These are phyloP conservation scores for Colletotrichum neosansevieriae DNA, from an alignment of 2,329 filamentous ascomycete species.

Conservation along the genomic window DNA sequence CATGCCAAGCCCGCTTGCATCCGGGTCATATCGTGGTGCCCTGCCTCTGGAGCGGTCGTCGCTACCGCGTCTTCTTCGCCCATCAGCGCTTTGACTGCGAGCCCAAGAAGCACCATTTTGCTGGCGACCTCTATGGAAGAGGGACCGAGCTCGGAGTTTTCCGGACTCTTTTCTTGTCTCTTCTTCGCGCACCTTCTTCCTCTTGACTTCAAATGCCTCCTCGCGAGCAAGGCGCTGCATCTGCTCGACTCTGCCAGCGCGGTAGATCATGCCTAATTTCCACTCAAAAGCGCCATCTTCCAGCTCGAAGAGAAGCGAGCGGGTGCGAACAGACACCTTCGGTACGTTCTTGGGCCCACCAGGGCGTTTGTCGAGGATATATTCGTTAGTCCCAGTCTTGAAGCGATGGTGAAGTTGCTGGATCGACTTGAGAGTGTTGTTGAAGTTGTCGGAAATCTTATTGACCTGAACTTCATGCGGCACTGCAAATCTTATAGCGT, in stretches of 20 bases:
- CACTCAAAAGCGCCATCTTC: conserved; percentile 98
- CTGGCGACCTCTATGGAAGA: conserved; percentile 49
- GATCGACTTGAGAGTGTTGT: conserved; percentile 87
- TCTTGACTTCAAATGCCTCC: conserved; percentile 89
- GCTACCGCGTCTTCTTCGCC: conserved; percentile 51
- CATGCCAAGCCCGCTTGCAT: conserved; percentile 75
- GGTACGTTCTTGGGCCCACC: conserved; percentile 89
- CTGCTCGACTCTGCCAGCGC: conserved; percentile 88
- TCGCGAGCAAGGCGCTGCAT: conserved; percentile 89
- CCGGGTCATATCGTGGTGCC: conserved; percentile 80
- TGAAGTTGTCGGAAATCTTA: conserved; percentile 91
- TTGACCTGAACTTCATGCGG: conserved; percentile 93
- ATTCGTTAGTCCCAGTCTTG: conserved; percentile 87
- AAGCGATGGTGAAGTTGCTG: conserved; percentile 95
- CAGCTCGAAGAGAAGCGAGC: conserved; percentile 88
- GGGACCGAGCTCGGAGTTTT: conserved; percentile 68
- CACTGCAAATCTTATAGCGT: conserved; percentile 88
- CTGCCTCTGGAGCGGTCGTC: conserved; percentile 54
- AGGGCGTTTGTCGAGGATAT: conserved; percentile 86
- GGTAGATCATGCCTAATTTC: conserved; percentile 95
- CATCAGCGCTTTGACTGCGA: conserved; percentile 70
- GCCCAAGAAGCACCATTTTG: conserved; percentile 55
- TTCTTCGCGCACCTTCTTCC: conserved; percentile 84
- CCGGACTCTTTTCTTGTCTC: conserved; percentile 66
- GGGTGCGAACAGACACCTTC: conserved; percentile 84